These are phyloP conservation scores for Myxozyma nipponensis DNA, from an alignment of 805 yeast species.

Conservation along the genomic window DNA sequence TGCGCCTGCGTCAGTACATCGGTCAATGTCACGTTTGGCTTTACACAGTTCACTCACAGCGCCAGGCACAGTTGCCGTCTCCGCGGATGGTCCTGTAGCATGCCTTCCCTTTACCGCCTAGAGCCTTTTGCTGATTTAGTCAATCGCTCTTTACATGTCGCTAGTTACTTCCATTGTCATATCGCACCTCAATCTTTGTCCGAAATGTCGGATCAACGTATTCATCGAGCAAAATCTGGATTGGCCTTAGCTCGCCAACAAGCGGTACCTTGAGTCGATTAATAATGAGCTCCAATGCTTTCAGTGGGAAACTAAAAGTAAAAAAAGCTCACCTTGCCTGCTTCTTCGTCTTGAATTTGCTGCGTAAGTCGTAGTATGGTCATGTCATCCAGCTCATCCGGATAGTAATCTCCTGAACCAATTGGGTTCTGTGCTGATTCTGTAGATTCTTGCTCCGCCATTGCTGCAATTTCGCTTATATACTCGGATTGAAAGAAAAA, in stretches of 20 bases:
- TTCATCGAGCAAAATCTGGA: slow-evolving; percentile 16
- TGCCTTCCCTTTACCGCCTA: slow-evolving; percentile 12
- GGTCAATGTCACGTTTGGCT: not conserved
- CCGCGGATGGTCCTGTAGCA: slow-evolving; percentile 27
- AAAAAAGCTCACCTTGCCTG: slow-evolving; percentile 13
- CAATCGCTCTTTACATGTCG: not conserved
- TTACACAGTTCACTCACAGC: slow-evolving; percentile 13
- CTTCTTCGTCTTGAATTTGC: slow-evolving; percentile 27
- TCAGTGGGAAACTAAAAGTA: too few species aligned
- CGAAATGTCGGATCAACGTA: slow-evolving; percentile 23
- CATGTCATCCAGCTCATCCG: slow-evolving; percentile 26
- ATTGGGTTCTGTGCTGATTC: not conserved
- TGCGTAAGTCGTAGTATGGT: slow-evolving; percentile 28
- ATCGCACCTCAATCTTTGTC: slow-evolving; percentile 20
- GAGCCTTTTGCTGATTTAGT: slow-evolving; percentile 6
- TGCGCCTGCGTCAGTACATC: too few species aligned
- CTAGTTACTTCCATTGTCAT: too few species aligned
- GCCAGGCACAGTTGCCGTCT: slow-evolving; percentile 32
- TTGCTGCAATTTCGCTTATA: too few species aligned
- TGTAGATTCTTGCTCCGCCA: too few species aligned
- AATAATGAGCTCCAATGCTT: too few species aligned
- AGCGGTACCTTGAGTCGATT: slow-evolving; percentile 13
- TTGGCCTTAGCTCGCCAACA: slow-evolving; percentile 20
- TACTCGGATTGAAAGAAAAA: too few species aligned
- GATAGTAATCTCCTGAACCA: slow-evolving; percentile 12